These are phyloP conservation scores for Erythrophleum fordii DNA, from an alignment of 306 rosid genomes.

Conservation along the genomic window DNA sequence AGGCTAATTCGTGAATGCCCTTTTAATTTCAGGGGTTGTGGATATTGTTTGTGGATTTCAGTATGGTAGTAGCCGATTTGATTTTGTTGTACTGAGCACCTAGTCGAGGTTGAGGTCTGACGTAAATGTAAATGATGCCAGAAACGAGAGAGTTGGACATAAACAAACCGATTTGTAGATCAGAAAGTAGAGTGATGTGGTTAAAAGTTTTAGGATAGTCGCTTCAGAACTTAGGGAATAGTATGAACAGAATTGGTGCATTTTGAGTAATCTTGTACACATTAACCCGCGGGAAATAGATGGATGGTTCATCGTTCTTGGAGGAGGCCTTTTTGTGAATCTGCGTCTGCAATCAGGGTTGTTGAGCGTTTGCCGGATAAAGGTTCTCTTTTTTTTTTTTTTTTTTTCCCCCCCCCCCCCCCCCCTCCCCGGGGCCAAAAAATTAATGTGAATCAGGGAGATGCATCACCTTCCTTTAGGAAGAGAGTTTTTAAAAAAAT, in stretches of 20 bases:
- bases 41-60: constrained; percentile 37
- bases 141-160: neutral
- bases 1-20: constrained; percentile 21
- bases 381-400: neutral
- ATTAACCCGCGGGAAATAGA: constrained; percentile 55
- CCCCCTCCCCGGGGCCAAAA: no score
- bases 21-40: constrained; percentile 43
- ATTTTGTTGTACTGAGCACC: constrained; percentile 14
- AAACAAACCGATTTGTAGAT: constrained; percentile 42
- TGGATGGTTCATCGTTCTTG: constrained; percentile 38
- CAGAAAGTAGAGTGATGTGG: constrained; percentile 36
- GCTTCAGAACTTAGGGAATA: constrained; percentile 36
- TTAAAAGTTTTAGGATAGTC: constrained; percentile 40
- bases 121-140: constrained; percentile 38
- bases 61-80: constrained; percentile 15
- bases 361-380: neutral
- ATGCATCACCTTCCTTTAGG: neutral
- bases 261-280: constrained; percentile 52
- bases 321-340: constrained; percentile 23
- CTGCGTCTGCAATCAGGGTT: neutral
- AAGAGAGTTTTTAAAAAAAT: neutral
- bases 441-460: neutral
- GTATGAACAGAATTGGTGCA: constrained; percentile 37
- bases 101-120: constrained; percentile 15
- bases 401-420: no score